Evolutionary conservation across 31 red algal genomes (phyloP).

Genomic region (Asparagopsis taxiformis): DNA sequence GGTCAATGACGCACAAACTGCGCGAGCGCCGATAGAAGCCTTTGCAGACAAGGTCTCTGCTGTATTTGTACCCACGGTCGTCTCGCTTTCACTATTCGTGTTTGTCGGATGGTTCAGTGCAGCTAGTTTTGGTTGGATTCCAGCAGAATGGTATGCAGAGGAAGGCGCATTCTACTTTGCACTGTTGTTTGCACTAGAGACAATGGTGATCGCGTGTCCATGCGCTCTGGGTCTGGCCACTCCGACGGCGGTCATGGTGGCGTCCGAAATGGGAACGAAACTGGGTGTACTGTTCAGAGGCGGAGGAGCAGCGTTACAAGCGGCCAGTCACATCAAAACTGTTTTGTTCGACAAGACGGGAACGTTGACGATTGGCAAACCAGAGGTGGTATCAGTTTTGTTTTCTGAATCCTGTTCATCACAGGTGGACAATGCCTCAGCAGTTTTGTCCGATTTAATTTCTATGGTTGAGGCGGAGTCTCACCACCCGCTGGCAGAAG

Average conservation of each 20-base stretch:
- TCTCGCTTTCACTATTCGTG: constrained; percentile 59
- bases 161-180: constrained; percentile 84
- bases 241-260: constrained; percentile 94
- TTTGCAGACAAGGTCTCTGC: constrained; percentile 88
- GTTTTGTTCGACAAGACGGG: constrained; percentile 99
- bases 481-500: constrained; percentile 79
- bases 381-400: constrained; percentile 40
- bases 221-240: constrained; percentile 98
- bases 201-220: constrained; percentile 96
- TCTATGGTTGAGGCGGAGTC: constrained; percentile 71
- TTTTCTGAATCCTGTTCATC: constrained; percentile 4
- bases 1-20: constrained; percentile 90
- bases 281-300: constrained; percentile 81
- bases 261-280: constrained; percentile 70
- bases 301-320: constrained; percentile 76
- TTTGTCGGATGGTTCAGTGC: constrained; percentile 76
- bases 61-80: constrained; percentile 88
- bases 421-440: constrained; percentile 21
- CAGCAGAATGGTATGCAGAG: constrained; percentile 65
- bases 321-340: constrained; percentile 36
- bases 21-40: constrained; percentile 81
- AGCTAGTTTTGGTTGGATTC: constrained; percentile 46
- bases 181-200: constrained; percentile 93
- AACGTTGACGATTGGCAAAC: constrained; percentile 82
- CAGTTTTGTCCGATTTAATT: constrained; percentile 42